These are phyloP conservation scores for Sarocladium kiliense DNA, from an alignment of 2,329 filamentous ascomycete genomes.

Conservation along the genomic window DNA sequence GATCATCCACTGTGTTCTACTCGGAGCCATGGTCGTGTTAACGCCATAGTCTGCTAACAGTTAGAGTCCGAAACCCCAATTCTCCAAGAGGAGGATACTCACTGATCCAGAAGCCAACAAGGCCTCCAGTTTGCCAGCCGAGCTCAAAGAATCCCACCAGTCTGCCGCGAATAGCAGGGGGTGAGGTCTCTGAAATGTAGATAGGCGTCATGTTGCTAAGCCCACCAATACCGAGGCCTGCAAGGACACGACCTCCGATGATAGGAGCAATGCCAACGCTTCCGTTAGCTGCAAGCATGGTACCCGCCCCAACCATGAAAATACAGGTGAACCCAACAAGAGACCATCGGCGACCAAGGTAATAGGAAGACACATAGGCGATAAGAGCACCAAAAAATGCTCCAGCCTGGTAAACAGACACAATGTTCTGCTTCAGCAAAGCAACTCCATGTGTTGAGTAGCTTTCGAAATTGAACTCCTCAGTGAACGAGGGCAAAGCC, in stretches of 20 bases:
- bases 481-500: not conserved
- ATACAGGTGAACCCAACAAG: constrained; percentile 56
- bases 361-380: constrained; percentile 62
- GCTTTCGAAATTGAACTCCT: constrained; percentile 18
- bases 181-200: constrained; percentile 55
- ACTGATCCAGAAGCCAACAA: constrained; percentile 63
- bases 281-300: constrained; percentile 64
- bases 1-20: constrained; percentile 55
- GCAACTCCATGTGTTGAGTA: constrained; percentile 44
- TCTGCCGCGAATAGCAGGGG: constrained; percentile 58
- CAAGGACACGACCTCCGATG: constrained; percentile 57
- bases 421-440: constrained; percentile 67
- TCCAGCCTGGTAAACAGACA: constrained; percentile 76
- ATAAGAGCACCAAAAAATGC: constrained; percentile 68
- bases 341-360: constrained; percentile 60
- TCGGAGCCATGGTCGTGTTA: constrained; percentile 40
- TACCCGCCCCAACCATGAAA: constrained; percentile 65
- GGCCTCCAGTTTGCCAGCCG: constrained; percentile 58
- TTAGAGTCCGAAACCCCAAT: too few relatives aligned
- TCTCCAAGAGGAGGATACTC: constrained; percentile 32
- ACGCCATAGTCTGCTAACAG: constrained; percentile 36
- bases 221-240: constrained; percentile 58
- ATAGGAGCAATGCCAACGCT: constrained; percentile 59
- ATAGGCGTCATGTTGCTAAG: constrained; percentile 59
- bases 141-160: constrained; percentile 64